phyloP scores from a whole-genome alignment of 768 basidiomycete species.

The Paxillus rubicundulus region DNA sequence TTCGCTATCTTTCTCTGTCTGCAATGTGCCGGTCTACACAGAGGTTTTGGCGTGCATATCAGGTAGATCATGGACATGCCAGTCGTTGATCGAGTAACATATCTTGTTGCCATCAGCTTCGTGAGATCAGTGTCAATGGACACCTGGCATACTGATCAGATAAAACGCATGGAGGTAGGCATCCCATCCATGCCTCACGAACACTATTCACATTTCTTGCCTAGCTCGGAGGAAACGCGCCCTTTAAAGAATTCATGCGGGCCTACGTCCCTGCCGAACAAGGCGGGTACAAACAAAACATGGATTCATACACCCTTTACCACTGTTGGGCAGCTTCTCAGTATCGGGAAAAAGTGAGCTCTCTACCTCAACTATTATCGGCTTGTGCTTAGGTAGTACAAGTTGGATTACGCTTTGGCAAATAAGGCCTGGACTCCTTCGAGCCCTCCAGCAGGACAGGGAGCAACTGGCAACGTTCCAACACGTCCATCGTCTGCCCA shows the following conservation, averaged over 20 bases:
- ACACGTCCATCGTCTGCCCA: constrained; percentile 71
- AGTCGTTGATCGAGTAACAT: not conserved
- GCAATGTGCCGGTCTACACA: constrained; percentile 80
- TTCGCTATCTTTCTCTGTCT: constrained; percentile 91
- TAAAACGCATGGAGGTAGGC: constrained; percentile 84
- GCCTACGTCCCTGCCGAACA: constrained; percentile 64
- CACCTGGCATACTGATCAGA: constrained; percentile 89
- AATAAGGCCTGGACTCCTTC: constrained; percentile 81
- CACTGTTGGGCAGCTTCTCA: constrained; percentile 93
- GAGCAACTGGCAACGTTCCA: constrained; percentile 38
- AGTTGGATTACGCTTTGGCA: constrained; percentile 78
- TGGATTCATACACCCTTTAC: constrained; percentile 74
- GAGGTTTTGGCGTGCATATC: constrained; percentile 93
- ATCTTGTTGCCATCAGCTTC: constrained; percentile 52
- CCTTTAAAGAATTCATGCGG: constrained; percentile 76
- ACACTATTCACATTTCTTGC: constrained; percentile 9
- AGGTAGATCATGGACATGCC: constrained; percentile 42
- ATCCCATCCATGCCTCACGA: constrained; percentile 4
- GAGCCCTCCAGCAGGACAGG: constrained; percentile 53
- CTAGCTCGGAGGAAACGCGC: constrained; percentile 85
- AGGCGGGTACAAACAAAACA: constrained; percentile 64
- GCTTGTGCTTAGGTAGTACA: constrained; percentile 19
- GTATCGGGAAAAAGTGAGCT: constrained; percentile 84
- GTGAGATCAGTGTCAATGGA: constrained; percentile 96
- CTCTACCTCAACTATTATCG: not conserved